phyloP scores from a whole-genome alignment of 2,329 filamentous ascomycete genomes.

The Arthrobotrys entomopaga region DNA sequence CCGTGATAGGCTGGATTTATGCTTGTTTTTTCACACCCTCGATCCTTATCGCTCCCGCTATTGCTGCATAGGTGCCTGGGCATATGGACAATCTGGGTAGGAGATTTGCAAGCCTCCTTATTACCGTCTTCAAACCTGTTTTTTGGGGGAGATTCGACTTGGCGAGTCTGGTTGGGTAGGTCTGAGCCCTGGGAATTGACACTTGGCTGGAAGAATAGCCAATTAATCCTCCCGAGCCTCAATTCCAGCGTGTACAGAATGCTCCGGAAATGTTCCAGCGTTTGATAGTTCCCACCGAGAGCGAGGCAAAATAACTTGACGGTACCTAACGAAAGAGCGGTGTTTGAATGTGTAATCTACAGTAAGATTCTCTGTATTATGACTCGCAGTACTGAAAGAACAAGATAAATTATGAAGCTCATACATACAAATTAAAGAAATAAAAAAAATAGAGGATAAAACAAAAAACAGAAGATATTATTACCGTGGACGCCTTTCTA shows the following conservation, averaged over 20 bases:
- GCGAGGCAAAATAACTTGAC: background rate
- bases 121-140: constrained; percentile 39
- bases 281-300: constrained; percentile 7
- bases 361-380: background rate
- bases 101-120: constrained; percentile 24
- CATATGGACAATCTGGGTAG: constrained; percentile 31
- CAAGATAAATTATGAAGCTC: background rate
- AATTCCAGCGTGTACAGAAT: constrained; percentile 14
- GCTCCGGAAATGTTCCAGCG: constrained; percentile 15
- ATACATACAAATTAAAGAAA: constrained; percentile 9
- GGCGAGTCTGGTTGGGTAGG: constrained; percentile 37
- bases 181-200: constrained; percentile 41
- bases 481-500: constrained; percentile 37
- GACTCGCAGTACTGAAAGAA: background rate
- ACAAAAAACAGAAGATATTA: constrained; percentile 8
- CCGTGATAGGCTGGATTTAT: constrained; percentile 34
- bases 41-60: constrained; percentile 53
- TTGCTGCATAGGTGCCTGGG: constrained; percentile 31
- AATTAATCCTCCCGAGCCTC: constrained; percentile 8
- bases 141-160: constrained; percentile 27
- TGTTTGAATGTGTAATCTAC: constrained; percentile 2
- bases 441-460: constrained; percentile 10
- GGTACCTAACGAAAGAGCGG: background rate
- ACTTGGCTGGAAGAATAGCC: constrained; percentile 24
- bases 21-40: background rate